Conservation (phyloP, 495 filamentous ascomycete species). For the Podospora pseudocomata region DNA sequence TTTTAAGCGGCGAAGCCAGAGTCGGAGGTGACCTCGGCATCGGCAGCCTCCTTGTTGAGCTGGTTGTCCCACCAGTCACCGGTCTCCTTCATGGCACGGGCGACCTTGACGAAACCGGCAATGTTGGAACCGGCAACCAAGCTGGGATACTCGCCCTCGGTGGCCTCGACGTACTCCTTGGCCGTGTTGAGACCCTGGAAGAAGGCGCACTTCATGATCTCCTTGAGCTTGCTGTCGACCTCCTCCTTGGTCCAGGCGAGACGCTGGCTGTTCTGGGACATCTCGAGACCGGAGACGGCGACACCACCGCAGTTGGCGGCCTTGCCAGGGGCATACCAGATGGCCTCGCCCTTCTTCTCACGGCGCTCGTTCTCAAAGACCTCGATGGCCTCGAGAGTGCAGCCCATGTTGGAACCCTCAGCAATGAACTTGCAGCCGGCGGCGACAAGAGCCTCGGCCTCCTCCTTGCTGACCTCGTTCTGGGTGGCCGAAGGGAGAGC, state of each 20-base stretch:
- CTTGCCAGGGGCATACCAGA: slow-evolving; percentile 95
- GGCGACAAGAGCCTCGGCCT: slow-evolving; percentile 76
- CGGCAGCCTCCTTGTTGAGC: not conserved
- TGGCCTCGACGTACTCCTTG: slow-evolving; percentile 73
- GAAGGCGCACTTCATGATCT: slow-evolving; percentile 94
- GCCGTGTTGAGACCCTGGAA: slow-evolving; percentile 86
- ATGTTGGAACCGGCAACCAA: slow-evolving; percentile 94
- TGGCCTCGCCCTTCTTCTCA: slow-evolving; percentile 61
- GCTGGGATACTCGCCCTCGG: slow-evolving; percentile 80
- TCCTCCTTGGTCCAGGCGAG: slow-evolving; percentile 81
- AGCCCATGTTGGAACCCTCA: slow-evolving; percentile 98
- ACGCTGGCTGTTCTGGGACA: slow-evolving; percentile 93
- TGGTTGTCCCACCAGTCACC: slow-evolving; percentile 81
- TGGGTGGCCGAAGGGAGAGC: slow-evolving; percentile 92
- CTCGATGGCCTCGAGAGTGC: slow-evolving; percentile 92
- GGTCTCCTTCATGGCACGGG: slow-evolving; percentile 89
- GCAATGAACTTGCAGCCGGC: slow-evolving; percentile 82
- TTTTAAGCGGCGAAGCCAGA: not conserved
- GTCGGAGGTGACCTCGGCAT: not conserved
- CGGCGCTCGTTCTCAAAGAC: slow-evolving; percentile 81
- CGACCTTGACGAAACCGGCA: slow-evolving; percentile 96
- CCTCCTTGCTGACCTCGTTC: slow-evolving; percentile 91
- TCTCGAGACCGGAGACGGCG: slow-evolving; percentile 95
- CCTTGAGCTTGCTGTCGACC: slow-evolving; percentile 88
- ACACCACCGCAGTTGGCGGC: slow-evolving; percentile 98